These are phyloP conservation scores for Candida dendrica DNA, from an alignment of 805 yeast species.

Conservation along the genomic window DNA sequence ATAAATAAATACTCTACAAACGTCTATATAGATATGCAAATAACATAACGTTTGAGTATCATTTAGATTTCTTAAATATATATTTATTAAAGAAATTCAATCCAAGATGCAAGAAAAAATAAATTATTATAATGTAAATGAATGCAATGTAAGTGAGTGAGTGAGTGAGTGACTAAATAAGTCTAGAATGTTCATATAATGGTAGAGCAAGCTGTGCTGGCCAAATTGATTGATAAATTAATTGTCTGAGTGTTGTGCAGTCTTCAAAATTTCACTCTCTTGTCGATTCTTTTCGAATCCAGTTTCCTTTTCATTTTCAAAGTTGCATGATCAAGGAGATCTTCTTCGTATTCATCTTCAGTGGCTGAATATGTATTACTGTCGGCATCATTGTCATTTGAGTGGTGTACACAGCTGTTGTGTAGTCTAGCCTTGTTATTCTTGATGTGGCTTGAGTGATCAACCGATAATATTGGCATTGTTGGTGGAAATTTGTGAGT, in stretches of 20 bases:
- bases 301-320: not conserved
- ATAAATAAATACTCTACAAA: no score
- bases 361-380: not conserved
- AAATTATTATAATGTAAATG: no score
- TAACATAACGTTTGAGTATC: no score
- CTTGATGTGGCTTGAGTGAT: not conserved
- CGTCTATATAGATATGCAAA: no score
- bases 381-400: not conserved
- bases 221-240: no score
- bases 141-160: not conserved
- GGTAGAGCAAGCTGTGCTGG: no score
- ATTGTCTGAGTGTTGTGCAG: no score
- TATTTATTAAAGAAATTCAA: no score
- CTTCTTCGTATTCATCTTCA: not conserved
- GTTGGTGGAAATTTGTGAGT: slow-evolving; percentile 15
- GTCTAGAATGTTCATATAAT: not conserved
- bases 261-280: not conserved
- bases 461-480: slow-evolving; percentile 10
- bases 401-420: not conserved
- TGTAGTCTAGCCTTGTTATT: not conserved
- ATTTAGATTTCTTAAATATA: no score
- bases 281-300: not conserved
- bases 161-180: not conserved
- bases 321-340: not conserved
- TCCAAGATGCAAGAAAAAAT: no score